Conservation (phyloP, 2,329 filamentous ascomycete genomes). For the Chrysoporthe cubensis region DNA sequence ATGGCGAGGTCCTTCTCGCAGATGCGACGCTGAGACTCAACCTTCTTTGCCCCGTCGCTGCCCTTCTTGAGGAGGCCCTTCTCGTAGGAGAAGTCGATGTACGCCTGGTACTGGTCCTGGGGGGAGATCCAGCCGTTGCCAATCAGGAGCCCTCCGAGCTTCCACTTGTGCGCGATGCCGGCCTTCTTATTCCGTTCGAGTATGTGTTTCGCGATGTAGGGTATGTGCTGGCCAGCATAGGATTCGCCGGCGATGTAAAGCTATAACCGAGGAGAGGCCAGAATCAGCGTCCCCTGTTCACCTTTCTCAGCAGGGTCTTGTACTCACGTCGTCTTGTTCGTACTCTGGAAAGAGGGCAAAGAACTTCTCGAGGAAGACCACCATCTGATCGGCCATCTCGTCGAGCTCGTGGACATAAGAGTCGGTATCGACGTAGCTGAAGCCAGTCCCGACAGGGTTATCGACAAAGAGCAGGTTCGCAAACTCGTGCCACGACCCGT, state of each 20-base stretch:
- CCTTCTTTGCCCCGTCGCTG: slow-evolving; percentile 62
- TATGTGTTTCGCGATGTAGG: slow-evolving; percentile 92
- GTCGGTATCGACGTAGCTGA: slow-evolving; percentile 92
- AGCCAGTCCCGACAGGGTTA: slow-evolving; percentile 94
- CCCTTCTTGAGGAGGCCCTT: slow-evolving; percentile 72
- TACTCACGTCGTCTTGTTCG: slow-evolving; percentile 83
- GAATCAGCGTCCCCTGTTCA: not conserved
- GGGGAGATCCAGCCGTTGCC: slow-evolving; percentile 98
- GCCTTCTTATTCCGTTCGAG: slow-evolving; percentile 80
- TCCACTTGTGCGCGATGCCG: slow-evolving; percentile 63
- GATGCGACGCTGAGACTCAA: slow-evolving; percentile 70
- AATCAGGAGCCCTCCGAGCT: slow-evolving; percentile 82
- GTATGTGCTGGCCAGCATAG: slow-evolving; percentile 95
- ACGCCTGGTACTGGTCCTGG: slow-evolving; percentile 84
- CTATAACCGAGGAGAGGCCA: slow-evolving; percentile 49
- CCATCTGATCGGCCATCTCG: slow-evolving; percentile 87
- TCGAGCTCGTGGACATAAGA: slow-evolving; percentile 83
- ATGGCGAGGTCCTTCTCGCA: slow-evolving; percentile 67
- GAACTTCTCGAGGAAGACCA: slow-evolving; percentile 89
- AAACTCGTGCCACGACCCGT: slow-evolving; percentile 98
- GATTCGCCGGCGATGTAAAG: slow-evolving; percentile 95
- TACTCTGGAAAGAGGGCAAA: slow-evolving; percentile 91
- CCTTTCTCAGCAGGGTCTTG: not conserved
- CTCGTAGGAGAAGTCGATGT: slow-evolving; percentile 80
- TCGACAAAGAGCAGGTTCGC: slow-evolving; percentile 96